Conservation (phyloP, 2,329 filamentous ascomycete species). For the Trichoderma atroviride region DNA sequence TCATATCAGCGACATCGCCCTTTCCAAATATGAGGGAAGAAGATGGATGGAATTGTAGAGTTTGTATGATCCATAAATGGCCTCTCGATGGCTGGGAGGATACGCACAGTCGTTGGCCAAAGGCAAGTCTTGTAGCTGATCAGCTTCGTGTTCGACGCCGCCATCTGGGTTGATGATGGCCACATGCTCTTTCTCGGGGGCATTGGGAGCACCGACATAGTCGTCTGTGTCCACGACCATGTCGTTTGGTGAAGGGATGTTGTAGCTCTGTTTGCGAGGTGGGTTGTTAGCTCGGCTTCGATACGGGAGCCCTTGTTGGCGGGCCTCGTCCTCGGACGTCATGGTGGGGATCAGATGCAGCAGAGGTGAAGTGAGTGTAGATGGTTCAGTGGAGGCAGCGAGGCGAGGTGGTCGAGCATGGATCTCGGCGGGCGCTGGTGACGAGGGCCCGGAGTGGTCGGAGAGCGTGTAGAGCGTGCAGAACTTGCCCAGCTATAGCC, state of each 20-base stretch:
- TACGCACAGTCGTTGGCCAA: conserved; percentile 58
- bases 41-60: background rate
- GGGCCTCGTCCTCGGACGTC: conserved; percentile 30
- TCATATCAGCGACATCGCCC: conserved; percentile 27
- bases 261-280: conserved; percentile 49
- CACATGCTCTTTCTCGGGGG: conserved; percentile 54
- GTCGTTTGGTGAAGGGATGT: conserved; percentile 58
- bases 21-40: background rate
- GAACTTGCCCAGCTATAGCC: background rate
- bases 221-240: conserved; percentile 60
- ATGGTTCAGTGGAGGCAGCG: conserved; percentile 4
- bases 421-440: background rate
- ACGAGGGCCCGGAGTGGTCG: conserved; percentile 12
- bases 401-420: conserved; percentile 1
- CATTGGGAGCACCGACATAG: conserved; percentile 54
- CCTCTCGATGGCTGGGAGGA: conserved; percentile 6
- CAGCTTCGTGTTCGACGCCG: conserved; percentile 51
- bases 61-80: background rate
- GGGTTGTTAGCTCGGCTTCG: conserved; percentile 35
- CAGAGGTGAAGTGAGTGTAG: conserved; percentile 23
- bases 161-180: conserved; percentile 59
- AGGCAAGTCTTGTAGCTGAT: conserved; percentile 51
- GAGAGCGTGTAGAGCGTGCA: conserved; percentile 1
- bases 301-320: conserved; percentile 29
- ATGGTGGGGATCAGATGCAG: conserved; percentile 30